phyloP scores from a whole-genome alignment of 768 basidiomycete genomes.

The Boletales sp. region DNA sequence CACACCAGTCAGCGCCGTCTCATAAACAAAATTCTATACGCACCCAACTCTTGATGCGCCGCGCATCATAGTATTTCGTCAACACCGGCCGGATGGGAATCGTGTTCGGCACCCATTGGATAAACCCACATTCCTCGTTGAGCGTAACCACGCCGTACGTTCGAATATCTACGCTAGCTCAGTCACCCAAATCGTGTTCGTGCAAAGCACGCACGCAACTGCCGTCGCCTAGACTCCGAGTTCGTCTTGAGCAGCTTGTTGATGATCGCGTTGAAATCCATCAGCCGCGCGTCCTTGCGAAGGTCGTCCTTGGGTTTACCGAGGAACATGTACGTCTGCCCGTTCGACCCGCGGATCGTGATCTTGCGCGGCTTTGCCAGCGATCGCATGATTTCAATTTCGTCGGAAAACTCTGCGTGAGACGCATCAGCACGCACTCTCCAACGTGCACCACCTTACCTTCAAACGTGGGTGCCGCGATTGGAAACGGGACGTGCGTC shows the following conservation, averaged over 20 bases:
- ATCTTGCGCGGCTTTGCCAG: conserved; percentile 90
- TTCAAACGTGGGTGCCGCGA: conserved; percentile 69
- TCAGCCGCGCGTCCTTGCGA: conserved; percentile 92
- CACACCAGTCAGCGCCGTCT: neutral
- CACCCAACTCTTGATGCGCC: conserved; percentile 48
- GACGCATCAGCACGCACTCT: neutral
- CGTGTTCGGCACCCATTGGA: conserved; percentile 98
- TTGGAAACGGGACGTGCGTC: conserved; percentile 78
- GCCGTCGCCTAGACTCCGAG: conserved; percentile 86
- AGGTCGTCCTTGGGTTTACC: conserved; percentile 98
- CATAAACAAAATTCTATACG: conserved; percentile 13
- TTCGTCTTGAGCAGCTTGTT: conserved; percentile 94
- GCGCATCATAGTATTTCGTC: conserved; percentile 58
- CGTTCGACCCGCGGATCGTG: conserved; percentile 78
- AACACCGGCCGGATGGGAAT: conserved; percentile 77
- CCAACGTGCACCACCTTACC: conserved; percentile 37
- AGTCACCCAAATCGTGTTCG: neutral
- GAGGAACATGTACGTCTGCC: conserved; percentile 83
- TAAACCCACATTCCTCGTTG: conserved; percentile 95
- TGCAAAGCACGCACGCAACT: conserved; percentile 64
- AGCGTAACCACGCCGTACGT: conserved; percentile 98
- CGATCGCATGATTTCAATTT: conserved; percentile 88
- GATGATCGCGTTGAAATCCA: conserved; percentile 98
- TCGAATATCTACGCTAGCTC: conserved; percentile 57
- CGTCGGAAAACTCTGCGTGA: conserved; percentile 67